These are phyloP conservation scores for Mycena crocata DNA, from an alignment of 768 basidiomycete species.

Conservation along the genomic window DNA sequence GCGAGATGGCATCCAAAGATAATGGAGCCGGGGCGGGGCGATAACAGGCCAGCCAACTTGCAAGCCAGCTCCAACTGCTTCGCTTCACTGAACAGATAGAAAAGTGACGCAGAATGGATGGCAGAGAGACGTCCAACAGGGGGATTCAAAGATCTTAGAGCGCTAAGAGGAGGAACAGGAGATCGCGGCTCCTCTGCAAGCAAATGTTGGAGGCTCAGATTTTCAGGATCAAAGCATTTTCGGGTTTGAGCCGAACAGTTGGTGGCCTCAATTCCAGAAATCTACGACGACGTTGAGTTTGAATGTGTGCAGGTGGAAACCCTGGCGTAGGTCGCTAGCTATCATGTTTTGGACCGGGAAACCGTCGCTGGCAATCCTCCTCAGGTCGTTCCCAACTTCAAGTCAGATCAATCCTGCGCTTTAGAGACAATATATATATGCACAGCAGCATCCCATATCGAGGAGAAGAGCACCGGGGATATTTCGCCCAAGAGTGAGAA, in stretches of 20 bases:
- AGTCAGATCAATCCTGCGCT: background rate
- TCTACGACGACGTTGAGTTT: conserved; percentile 43
- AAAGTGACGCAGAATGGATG: conserved; percentile 63
- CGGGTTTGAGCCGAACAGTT: conserved; percentile 65
- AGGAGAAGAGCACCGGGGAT: conserved; percentile 48
- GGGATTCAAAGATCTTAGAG: conserved; percentile 55
- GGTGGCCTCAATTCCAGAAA: conserved; percentile 73
- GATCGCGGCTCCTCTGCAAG: conserved; percentile 38
- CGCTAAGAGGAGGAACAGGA: conserved; percentile 40
- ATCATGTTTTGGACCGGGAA: conserved; percentile 52
- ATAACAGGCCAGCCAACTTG: conserved; percentile 55
- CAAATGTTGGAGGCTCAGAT: conserved; percentile 49
- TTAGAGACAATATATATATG: conserved; percentile 16
- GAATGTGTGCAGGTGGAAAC: conserved; percentile 28
- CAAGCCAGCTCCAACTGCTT: conserved; percentile 55
- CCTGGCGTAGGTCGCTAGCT: conserved; percentile 49
- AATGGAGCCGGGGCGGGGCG: conserved; percentile 55
- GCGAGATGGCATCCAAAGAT: conserved; percentile 59
- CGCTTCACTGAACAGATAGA: conserved; percentile 61
- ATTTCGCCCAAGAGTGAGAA: conserved; percentile 41
- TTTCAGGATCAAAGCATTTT: conserved; percentile 57
- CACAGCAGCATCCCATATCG: conserved; percentile 60
- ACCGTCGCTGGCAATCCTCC: conserved; percentile 54
- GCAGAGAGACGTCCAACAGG: conserved; percentile 59
- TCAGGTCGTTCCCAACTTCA: conserved; percentile 53